Evolutionary conservation across 202 grass and related monocot genomes (phyloP).

Genomic region (Bolboschoenoplectus hybrid): DNA sequence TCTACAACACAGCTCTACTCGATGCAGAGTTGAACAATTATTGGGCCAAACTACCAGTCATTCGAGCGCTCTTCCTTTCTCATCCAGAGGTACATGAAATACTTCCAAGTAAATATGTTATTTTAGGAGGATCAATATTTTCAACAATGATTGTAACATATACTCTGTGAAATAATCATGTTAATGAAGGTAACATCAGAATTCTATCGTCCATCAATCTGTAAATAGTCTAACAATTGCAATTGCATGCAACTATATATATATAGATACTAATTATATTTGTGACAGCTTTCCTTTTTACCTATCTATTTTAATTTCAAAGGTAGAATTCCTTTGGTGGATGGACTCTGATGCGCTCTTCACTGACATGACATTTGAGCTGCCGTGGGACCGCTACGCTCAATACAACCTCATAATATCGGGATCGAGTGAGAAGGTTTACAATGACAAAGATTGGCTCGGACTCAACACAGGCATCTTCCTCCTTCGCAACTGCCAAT

Average conservation of each 20-base stretch:
- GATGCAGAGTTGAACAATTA: conserved; percentile 72
- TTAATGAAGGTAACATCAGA: neutral
- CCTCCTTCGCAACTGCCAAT: conserved; percentile 85
- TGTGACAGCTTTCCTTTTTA: neutral
- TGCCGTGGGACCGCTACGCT: conserved; percentile 69
- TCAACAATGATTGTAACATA: neutral
- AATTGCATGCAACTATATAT: too few species aligned
- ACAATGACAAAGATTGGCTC: conserved; percentile 64
- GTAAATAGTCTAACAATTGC: too few species aligned
- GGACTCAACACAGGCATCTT: conserved; percentile 84
- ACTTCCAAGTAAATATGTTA: neutral
- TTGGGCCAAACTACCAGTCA: conserved; percentile 86
- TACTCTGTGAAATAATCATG: too few species aligned
- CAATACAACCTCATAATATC: conserved; percentile 56
- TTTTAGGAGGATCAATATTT: neutral
- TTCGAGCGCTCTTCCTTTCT: conserved; percentile 70
- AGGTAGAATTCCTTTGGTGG: conserved; percentile 84
- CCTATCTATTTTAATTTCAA: neutral
- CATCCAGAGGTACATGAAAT: conserved; percentile 57
- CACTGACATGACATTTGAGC: conserved; percentile 96
- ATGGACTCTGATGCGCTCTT: conserved; percentile 86
- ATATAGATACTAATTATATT: neutral
- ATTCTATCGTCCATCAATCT: neutral
- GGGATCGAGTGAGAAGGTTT: conserved; percentile 63
- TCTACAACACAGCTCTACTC: conserved; percentile 80